Evolutionary conservation across 805 yeast genomes (phyloP), one percentile per base, ranked within the genome.

Genomic region (Ogataea minuta): DNA sequence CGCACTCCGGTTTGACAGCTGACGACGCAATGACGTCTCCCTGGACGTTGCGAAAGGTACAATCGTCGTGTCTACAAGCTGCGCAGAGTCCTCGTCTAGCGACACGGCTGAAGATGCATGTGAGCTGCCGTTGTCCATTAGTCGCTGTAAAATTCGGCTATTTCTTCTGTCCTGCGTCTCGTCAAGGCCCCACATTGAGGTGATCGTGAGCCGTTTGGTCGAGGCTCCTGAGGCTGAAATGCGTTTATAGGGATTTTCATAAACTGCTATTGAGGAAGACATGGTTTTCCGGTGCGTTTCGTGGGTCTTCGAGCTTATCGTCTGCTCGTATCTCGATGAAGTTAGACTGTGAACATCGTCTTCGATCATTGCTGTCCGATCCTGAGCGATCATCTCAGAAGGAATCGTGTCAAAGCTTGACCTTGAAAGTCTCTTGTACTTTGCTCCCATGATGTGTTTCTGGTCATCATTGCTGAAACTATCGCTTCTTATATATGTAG

Each of bases 121-220:
- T 4, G 46, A 31, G 13, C 36, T 31, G 9, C 12, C 23, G 27
- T 38, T 39, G 23, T 37, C 40, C 20, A 42, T 36, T n/a, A 46
- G 38, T 14, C 41, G 36, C 24, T 36, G 34, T 24, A 46, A 13
- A 16, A 49, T 9, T 34, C 32, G 25, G 27, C 47, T 44, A 31
- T 43, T 42, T 25, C 46, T 39, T 25, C 33, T 14, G 21, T 28
- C 26, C 16, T 41, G 49, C 8, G 3, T 13, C 9, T 32, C 32
- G 15, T 37, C 41, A 12, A 40, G 11, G 10, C 49, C 50, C 46
- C 46, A 46, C 17, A 25, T 44, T 9, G 43, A 36, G 10, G 42
- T 24, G 16, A 49, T 17, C 3, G 47, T 40, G 12, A 41, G 23
- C 7, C 39, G 37, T 17, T 45, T 45, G 10, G 6, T 19, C n/a